Conservation (phyloP, 805 yeast genomes). For the Kodamaea nitidulidarum region DNA sequence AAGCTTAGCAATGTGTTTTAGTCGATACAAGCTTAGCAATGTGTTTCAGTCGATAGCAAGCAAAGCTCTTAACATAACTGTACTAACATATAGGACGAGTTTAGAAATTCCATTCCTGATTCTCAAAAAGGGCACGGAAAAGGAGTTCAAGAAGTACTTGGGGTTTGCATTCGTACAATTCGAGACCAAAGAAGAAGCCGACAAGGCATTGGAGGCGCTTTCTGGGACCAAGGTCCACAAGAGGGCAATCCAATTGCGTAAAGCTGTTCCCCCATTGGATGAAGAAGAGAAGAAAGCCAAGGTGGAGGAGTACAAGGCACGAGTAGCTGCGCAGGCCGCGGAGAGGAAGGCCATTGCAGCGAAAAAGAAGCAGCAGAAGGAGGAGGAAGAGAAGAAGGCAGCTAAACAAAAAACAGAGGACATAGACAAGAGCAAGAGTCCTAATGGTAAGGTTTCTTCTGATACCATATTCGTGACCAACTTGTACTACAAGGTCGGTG, state of each 20-base stretch:
- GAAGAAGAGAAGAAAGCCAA: slow-evolving; percentile 40
- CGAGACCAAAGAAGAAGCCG: slow-evolving; percentile 40
- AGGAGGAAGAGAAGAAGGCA: slow-evolving; percentile 15
- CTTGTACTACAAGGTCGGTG: slow-evolving; percentile 49
- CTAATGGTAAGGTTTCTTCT: slow-evolving; percentile 52
- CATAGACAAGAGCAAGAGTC: slow-evolving; percentile 16
- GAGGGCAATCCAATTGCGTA: slow-evolving; percentile 47
- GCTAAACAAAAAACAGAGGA: slow-evolving; percentile 9
- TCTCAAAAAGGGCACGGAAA: slow-evolving; percentile 28
- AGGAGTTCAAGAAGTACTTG: slow-evolving; percentile 40
- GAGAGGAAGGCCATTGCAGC: slow-evolving; percentile 14
- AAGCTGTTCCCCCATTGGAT: slow-evolving; percentile 51
- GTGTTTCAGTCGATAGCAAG: too few species aligned
- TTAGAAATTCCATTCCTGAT: slow-evolving; percentile 52
- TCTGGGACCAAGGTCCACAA: slow-evolving; percentile 43
- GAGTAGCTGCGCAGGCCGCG: slow-evolving; percentile 14
- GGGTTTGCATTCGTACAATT: slow-evolving; percentile 63
- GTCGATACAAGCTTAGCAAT: too few species aligned
- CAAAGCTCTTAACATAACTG: too few species aligned
- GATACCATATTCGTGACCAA: slow-evolving; percentile 62
- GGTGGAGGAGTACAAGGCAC: slow-evolving; percentile 31
- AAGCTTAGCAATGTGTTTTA: too few species aligned
- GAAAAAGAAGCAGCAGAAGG: slow-evolving; percentile 18
- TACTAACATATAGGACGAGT: slow-evolving; percentile 27
- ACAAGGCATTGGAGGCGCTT: slow-evolving; percentile 39